These are phyloP conservation scores for Chaetomium globosum DNA, from an alignment of 2,329 filamentous ascomycete genomes.

Conservation along the genomic window DNA sequence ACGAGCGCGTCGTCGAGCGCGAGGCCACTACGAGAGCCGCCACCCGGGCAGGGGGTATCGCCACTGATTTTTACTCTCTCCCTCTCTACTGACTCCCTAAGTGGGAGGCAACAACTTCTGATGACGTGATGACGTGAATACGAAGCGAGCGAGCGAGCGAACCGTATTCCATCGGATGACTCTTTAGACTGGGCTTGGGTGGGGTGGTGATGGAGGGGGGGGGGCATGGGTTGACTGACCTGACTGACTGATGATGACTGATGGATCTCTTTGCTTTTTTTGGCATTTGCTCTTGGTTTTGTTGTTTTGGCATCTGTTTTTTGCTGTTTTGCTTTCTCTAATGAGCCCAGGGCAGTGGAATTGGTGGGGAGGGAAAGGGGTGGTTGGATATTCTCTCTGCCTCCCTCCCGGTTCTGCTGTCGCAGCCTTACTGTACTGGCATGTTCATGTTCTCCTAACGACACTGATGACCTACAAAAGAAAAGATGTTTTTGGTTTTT, in stretches of 20 bases:
- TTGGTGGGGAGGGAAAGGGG: background rate
- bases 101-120: background rate
- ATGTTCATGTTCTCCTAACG: slow-evolving; percentile 25
- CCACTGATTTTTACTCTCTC: slow-evolving; percentile 7
- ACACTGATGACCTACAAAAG: slow-evolving; percentile 24
- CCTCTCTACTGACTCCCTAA: background rate
- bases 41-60: slow-evolving; percentile 35
- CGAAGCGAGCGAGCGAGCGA: slow-evolving; percentile 1
- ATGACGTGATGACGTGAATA: slow-evolving; percentile 13
- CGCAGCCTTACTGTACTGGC: background rate
- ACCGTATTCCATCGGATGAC: slow-evolving; percentile 2
- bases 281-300: slow-evolving; percentile 2
- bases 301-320: background rate
- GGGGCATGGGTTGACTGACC: background rate
- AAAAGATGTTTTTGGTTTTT: slow-evolving; percentile 15
- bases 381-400: too few relatives aligned
- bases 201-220: background rate
- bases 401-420: slow-evolving; percentile 8
- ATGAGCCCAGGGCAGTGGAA: slow-evolving; percentile 20
- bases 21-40: slow-evolving; percentile 62
- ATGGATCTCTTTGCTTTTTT: slow-evolving; percentile 19
- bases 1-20: slow-evolving; percentile 67
- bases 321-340: slow-evolving; percentile 10
- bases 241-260: slow-evolving; percentile 12
- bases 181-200: slow-evolving; percentile 19